phyloP scores from a whole-genome alignment of 441 rosid species.

The Gossypium aridum region DNA sequence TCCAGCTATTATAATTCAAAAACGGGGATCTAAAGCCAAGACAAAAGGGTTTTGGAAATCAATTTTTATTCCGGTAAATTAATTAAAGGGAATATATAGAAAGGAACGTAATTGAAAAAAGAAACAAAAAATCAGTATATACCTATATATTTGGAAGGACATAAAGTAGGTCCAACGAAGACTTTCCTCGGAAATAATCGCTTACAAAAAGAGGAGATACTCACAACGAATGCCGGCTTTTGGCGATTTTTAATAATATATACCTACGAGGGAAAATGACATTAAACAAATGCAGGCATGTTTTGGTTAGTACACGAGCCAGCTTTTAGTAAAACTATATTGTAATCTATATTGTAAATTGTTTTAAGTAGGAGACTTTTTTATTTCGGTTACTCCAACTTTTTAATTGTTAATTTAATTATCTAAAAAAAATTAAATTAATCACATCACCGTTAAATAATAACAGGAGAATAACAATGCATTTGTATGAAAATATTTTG shows the following conservation, averaged over 20 bases:
- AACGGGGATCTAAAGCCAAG: background rate
- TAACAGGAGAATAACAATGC: too few species aligned
- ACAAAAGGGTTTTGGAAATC: background rate
- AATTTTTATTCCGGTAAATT: background rate
- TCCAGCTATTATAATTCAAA: background rate
- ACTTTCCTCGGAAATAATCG: background rate
- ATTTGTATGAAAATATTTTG: too few species aligned
- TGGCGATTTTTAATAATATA: background rate
- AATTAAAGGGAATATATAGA: background rate
- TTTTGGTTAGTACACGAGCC: too few species aligned
- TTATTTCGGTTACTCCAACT: too few species aligned
- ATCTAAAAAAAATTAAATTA: too few species aligned
- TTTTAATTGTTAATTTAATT: too few species aligned
- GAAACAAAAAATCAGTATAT: background rate
- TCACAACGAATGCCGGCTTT: background rate
- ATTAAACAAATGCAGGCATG: too few species aligned
- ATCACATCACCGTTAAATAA: too few species aligned
- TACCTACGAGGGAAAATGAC: background rate
- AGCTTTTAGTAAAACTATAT: too few species aligned
- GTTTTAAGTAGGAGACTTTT: too few species aligned
- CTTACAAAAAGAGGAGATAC: background rate
- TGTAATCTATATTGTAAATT: too few species aligned
- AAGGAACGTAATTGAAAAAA: background rate
- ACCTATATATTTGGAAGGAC: background rate
- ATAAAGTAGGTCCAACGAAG: background rate